Evolutionary conservation across 164 flowering plant species (phyloP).

Genomic region (Stephania cephalantha): DNA sequence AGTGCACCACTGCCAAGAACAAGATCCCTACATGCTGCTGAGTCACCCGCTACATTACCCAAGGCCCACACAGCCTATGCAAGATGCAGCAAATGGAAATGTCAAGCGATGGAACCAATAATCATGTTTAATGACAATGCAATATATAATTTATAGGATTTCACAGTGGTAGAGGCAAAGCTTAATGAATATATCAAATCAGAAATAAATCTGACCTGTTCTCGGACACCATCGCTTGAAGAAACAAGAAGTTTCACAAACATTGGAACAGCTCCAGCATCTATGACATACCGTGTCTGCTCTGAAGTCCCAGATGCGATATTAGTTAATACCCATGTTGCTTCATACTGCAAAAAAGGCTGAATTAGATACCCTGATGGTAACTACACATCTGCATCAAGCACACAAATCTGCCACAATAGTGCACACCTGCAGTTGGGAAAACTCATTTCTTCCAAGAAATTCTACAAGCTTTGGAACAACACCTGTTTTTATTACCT

Average conservation of each 20-base stretch:
- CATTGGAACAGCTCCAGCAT: conserved; percentile 76
- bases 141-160: background rate
- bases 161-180: background rate
- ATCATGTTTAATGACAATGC: background rate
- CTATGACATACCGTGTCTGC: conserved; percentile 74
- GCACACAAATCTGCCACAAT: background rate
- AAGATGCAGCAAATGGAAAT: conserved; percentile 3
- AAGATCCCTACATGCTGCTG: conserved; percentile 73
- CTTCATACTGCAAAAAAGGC: conserved; percentile 58
- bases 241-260: conserved; percentile 77
- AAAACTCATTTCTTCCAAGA: conserved; percentile 56
- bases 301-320: conserved; percentile 93
- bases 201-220: conserved; percentile 41
- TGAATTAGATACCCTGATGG: background rate
- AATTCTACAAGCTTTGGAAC: conserved; percentile 79
- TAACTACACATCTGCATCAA: background rate
- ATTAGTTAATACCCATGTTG: conserved; percentile 94
- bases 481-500: conserved; percentile 73
- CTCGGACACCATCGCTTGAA: conserved; percentile 77
- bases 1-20: conserved; percentile 72
- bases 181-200: background rate
- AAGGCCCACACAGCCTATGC: conserved; percentile 89
- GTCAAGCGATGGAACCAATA: background rate
- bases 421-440: conserved; percentile 60
- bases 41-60: conserved; percentile 92